A percentile compares a stretch with the other conserved stretches of the same genome.
These are phyloP conservation scores for Vaccinium corymbosum DNA, from an alignment of 148 eudicot genomes.

Conservation along the genomic window DNA sequence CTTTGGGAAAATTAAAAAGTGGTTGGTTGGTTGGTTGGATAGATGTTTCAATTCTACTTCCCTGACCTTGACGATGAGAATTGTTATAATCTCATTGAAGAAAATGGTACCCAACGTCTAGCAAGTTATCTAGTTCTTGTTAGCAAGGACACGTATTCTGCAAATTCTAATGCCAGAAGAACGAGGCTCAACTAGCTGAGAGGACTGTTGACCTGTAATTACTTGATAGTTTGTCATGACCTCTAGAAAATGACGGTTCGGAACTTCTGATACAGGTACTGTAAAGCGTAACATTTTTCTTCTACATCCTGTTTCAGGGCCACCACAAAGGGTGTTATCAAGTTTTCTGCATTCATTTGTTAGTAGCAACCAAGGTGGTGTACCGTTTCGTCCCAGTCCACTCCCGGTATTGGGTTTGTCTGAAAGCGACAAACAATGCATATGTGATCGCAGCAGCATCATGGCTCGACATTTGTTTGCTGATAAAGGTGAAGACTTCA, in stretches of 20 bases:
- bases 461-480: constrained; percentile 95
- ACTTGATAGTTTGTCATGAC: neutral
- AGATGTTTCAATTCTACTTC: neutral
- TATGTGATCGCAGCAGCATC: constrained; percentile 88
- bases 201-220: constrained; percentile 1
- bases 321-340: constrained; percentile 85
- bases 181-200: neutral
- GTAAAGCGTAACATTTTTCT: neutral
- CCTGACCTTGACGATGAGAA: neutral
- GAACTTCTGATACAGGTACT: neutral
- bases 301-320: constrained; percentile 49
- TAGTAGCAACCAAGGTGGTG: constrained; percentile 61
- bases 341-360: constrained; percentile 93
- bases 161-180: neutral
- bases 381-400: constrained; percentile 70
- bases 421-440: constrained; percentile 86
- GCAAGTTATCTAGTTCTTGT: neutral
- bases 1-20: neutral
- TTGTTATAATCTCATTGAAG: neutral
- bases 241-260: neutral
- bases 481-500: constrained; percentile 86
- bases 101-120: neutral
- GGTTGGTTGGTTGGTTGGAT: neutral
- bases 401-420: constrained; percentile 90
- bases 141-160: neutral